Base-by-base conservation (phyloP, 2,329 filamentous ascomycete genomes). In the Botrytis cinerea region DNA sequence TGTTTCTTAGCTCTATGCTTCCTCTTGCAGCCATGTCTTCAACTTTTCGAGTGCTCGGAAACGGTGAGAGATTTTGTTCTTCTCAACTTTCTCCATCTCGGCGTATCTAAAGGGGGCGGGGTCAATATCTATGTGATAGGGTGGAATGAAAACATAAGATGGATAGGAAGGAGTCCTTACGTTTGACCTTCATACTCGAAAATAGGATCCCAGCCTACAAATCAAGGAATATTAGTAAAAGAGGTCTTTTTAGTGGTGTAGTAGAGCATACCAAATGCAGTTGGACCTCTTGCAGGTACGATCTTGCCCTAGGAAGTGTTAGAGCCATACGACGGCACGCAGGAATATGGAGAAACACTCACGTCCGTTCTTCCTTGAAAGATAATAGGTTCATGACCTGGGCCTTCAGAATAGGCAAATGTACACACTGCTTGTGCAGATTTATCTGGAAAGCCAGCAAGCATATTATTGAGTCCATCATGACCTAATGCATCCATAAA, bases 181-280 rank as follows among this genome's bases (percentile, higher is more conserved):
- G 96, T 99, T 83, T 93, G 86, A 60, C 95, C 95, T 76, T 97
- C 88, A 78, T 97, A 95, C 84, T 99, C 96, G 79, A 99, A 99
- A 76, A 97, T 92, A 2, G 96, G 90, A 82, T 99, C 96, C 96
- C 96, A 99, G 63, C 95, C 95, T 97, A 76, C n/a, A 67, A 77
- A 77, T 78, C 45, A 73, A 64, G 69, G 72, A 40, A 22, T 40
- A 46, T 66, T 74, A 64, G 62, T 63, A 38, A 35, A 74, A 35
- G 73, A 20, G 18, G n/a, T 38, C 57, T 35, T 64, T 25, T 68
- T 60, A 59, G 25, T 46, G 4, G 48, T 20, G 14, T 18, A 72
- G 22, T 28, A 63, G 9, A 57, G 83, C 90, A 83, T 85, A 95
- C 95, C 96, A 81, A 99, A 99, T 71, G 89, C 87, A 28, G 89